A percentile compares a stretch with the other conserved stretches of the same genome.
These are phyloP conservation scores for Eucalyptus sp. DNA, from an alignment of 345 rosid species.

Conservation along the genomic window DNA sequence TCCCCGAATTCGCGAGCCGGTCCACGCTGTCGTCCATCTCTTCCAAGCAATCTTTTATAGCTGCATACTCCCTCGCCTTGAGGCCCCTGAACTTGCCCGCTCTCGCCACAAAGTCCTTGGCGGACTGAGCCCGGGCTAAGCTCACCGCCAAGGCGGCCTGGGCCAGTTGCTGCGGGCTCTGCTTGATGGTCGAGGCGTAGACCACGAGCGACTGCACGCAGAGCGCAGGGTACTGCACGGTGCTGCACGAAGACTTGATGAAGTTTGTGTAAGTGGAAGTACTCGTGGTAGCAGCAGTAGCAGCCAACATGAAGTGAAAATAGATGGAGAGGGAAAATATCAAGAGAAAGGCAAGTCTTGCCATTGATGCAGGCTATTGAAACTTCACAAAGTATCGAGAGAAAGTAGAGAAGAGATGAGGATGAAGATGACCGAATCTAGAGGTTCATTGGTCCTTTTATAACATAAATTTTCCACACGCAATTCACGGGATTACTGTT, in stretches of 20 bases:
- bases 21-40: slow-evolving; percentile 65
- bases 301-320: neutral
- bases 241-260: slow-evolving; percentile 47
- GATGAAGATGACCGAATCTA: neutral
- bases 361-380: neutral
- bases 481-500: neutral
- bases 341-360: neutral
- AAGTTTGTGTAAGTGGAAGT: slow-evolving; percentile 12
- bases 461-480: neutral
- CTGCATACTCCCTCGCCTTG: slow-evolving; percentile 41
- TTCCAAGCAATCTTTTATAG: slow-evolving; percentile 59
- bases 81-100: slow-evolving; percentile 43
- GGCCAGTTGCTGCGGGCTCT: slow-evolving; percentile 51
- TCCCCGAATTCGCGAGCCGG: slow-evolving; percentile 44
- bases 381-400: neutral
- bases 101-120: slow-evolving; percentile 44
- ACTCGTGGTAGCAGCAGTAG: slow-evolving; percentile 4
- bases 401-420: neutral
- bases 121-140: slow-evolving; percentile 34
- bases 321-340: slow-evolving; percentile 1
- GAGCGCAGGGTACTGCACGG: slow-evolving; percentile 51
- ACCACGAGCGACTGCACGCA: slow-evolving; percentile 55
- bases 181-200: slow-evolving; percentile 41
- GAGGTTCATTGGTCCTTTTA: neutral
- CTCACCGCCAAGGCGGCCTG: slow-evolving; percentile 70